Evolutionary conservation across 2,329 filamentous ascomycete species (phyloP).

Genomic region (Aspergillus vadensis): DNA sequence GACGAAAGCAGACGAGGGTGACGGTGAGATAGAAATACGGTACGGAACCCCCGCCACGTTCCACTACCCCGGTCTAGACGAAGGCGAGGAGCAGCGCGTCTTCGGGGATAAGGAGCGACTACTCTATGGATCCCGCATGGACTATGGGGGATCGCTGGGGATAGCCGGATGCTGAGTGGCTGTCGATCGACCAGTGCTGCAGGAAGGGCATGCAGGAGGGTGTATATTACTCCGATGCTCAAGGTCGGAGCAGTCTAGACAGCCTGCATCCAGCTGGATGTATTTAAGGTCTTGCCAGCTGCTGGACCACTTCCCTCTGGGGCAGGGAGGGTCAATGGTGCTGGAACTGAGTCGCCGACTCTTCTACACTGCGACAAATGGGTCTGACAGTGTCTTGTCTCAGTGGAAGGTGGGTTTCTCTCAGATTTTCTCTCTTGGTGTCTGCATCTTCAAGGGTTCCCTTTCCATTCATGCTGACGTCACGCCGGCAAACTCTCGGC

Average conservation of each 20-base stretch:
- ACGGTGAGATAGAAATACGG: conserved; percentile 21
- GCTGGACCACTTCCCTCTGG: neutral
- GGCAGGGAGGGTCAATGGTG: neutral
- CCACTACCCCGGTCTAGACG: conserved; percentile 7
- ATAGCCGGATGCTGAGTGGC: neutral
- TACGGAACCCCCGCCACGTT: conserved; percentile 16
- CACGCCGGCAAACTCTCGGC: conserved; percentile 30
- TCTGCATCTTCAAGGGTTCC: neutral
- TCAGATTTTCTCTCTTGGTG: too few species aligned
- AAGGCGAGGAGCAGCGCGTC: neutral
- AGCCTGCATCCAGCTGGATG: neutral
- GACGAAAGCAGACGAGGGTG: neutral
- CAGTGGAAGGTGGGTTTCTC: too few species aligned
- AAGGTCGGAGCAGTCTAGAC: neutral
- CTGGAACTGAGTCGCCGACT: neutral
- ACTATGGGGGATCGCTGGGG: neutral
- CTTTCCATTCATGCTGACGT: conserved; percentile 25
- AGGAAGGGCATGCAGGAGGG: neutral
- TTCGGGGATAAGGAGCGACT: conserved; percentile 3
- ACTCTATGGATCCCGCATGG: neutral
- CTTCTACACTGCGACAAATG: neutral
- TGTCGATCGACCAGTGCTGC: neutral
- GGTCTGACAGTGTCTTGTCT: neutral
- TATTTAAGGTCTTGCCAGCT: neutral
- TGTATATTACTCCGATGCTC: conserved; percentile 1